Conservation (phyloP, 805 yeast genomes). For the Yamadazyma phyllophila region DNA sequence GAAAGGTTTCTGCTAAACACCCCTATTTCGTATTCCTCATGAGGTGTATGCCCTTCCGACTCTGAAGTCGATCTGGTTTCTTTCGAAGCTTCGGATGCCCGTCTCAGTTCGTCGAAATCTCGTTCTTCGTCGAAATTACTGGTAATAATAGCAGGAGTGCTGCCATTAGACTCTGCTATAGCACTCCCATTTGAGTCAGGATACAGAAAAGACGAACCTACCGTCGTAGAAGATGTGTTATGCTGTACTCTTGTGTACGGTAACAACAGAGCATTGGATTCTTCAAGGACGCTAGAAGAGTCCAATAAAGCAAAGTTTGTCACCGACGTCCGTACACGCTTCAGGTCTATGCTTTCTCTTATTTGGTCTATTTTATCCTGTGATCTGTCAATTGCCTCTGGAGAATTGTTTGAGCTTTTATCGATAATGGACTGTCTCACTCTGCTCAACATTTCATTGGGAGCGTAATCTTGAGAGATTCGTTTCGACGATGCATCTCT, state of each 20-base stretch:
- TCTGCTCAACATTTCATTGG: constrained; percentile 25
- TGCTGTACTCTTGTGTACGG: not conserved
- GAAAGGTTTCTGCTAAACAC: not conserved
- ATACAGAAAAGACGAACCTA: constrained; percentile 11
- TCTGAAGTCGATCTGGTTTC: not conserved
- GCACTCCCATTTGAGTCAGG: constrained; percentile 3
- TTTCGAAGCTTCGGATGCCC: not conserved
- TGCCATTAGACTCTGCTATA: not conserved
- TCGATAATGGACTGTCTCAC: constrained; percentile 26
- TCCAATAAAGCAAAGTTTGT: constrained; percentile 5
- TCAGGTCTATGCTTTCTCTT: constrained; percentile 37
- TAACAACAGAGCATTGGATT: constrained; percentile 1
- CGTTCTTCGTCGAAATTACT: constrained; percentile 7
- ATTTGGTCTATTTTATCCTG: constrained; percentile 26
- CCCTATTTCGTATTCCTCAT: not conserved
- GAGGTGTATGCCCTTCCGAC: not conserved
- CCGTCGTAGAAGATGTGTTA: constrained; percentile 8
- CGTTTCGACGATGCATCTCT: constrained; percentile 10
- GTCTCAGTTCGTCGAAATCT: not conserved
- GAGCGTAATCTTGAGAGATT: constrained; percentile 13
- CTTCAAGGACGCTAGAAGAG: constrained; percentile 6
- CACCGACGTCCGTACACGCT: constrained; percentile 21
- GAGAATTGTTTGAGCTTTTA: constrained; percentile 22
- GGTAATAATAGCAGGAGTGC: constrained; percentile 12
- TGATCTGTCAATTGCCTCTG: not conserved